Percentiles rank a stretch among this genome's conserved stretches.
Conservation (phyloP, 2,329 filamentous ascomycete genomes). For the Colletotrichum sansevieriae region DNA sequence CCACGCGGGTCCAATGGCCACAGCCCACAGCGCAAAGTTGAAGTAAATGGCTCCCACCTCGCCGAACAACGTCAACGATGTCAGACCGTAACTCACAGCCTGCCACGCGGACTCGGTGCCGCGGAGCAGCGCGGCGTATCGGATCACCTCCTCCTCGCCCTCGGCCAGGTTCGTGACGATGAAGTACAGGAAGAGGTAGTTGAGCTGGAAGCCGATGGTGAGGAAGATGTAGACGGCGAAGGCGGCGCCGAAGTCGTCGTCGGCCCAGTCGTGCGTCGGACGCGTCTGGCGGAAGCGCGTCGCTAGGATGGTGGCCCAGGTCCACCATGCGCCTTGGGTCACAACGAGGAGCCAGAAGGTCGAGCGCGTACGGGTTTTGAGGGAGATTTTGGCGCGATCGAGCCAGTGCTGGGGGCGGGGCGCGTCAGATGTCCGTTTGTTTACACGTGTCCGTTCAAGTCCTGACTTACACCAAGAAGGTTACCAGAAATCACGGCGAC, state of each 20-base stretch:
- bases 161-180: conserved; percentile 75
- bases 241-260: conserved; percentile 72
- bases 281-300: conserved; percentile 68
- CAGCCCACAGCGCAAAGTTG: conserved; percentile 77
- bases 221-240: conserved; percentile 78
- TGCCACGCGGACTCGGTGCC: conserved; percentile 81
- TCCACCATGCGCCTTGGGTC: conserved; percentile 78
- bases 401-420: conserved; percentile 61
- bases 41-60: conserved; percentile 76
- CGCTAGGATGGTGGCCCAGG: conserved; percentile 76
- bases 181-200: conserved; percentile 82
- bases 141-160: conserved; percentile 73
- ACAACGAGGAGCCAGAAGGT: conserved; percentile 67
- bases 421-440: conserved; percentile 22
- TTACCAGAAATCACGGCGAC: conserved; percentile 76
- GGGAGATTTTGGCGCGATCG: conserved; percentile 66
- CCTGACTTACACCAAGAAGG: conserved; percentile 65
- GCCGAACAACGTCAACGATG: conserved; percentile 72
- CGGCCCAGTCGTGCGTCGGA: conserved; percentile 76
- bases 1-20: conserved; percentile 76
- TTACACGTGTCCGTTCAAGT: background rate
- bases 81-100: conserved; percentile 78
- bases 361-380: conserved; percentile 66
- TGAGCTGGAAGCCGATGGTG: conserved; percentile 76
- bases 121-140: conserved; percentile 75